Base-by-base conservation (phyloP, 2,329 filamentous ascomycete species). In the Pseudocercospora eumusae region DNA sequence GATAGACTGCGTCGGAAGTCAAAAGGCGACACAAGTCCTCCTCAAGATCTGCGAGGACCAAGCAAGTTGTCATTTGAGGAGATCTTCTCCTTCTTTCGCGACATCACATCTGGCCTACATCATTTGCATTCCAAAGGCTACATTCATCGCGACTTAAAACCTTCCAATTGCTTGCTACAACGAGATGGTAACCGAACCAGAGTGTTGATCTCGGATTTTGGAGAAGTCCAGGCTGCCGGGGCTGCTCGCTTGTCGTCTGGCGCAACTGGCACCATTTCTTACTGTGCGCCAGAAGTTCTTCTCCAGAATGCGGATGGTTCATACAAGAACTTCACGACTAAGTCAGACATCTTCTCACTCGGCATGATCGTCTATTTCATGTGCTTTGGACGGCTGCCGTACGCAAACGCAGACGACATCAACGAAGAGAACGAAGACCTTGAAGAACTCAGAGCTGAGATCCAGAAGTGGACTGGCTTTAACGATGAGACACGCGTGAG, bases 321-420 rank as follows among this genome's bases (percentile, higher is more conserved):
- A 0, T 93, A 91, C 69, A 92, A 90, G 7, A 96, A 98, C 73
- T 99, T 99, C 71, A 96, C 92, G 0, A 93, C 91, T 25, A 99
- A 98, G 73, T 97, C 93, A 0, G 95, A 99, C 72, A 90, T 99
- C n/a, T 99, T 99, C 76, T 97, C 93, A 0, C 81, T 99, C 0
- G 95, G 95, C 54, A 97, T 99, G 93, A 98, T 98, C 60, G 83
- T 99, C 3, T 96, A 98, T 75, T 99, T 99, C 73, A 89, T 99
- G 83, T 99, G 95, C 75, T 99, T 99, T 74, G 91, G 89, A 1
- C 84, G 88, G 52, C 82, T 99, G 10, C 95, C 95, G 0, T 99
- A 98, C 73, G 82, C 79, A 23, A 90, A 89, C 69, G 91, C 93
- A 57, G 93, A 98, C 73, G 83, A 88, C 3, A 82, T 96, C 21